Base-by-base conservation (phyloP, 2,329 filamentous ascomycete species). In the Periconia sp. region DNA sequence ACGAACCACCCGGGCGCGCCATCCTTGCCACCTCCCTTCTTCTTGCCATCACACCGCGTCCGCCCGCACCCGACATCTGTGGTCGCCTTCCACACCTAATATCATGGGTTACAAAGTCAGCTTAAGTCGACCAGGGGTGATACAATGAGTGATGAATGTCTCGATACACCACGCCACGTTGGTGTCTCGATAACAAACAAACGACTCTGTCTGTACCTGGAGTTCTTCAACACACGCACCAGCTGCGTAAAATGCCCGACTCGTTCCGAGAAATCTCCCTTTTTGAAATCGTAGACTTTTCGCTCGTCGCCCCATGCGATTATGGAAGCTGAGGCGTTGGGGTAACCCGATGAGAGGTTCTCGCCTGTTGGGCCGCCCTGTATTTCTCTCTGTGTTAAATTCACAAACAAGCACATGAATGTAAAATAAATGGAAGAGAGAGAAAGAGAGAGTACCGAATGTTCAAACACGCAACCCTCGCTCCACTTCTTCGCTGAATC, bases 331-430 rank as follows among this genome's bases (percentile, higher is more conserved):
- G 81, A 81, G 1, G 81, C 82, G 64, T 87, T 85, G 0, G 76
- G 57, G 67, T 85, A 91, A 3, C 88, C 88, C 5, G 85, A 78
- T 8, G 88, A 88, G 3, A 92, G 80, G 72, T 92, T 92, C 74
- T 92, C 89, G 63, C 89, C 89, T 57, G 85, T 86, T 0, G 86
- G 83, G 0, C 86, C 85, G 50, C 80, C 80, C 77, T 80, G 27
- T 33, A 15, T 31, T 46, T 33, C 45, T 43, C 9, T 27, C 14
- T 31, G n/a, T n/a, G n/a, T n/a, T n/a, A n/a, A n/a, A n/a, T n/a
- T n/a, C n/a, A n/a, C n/a, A n/a, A n/a, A n/a, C n/a, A n/a, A n/a
- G n/a, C n/a, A n/a, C n/a, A 45, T 17, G 47, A 18, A 35, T 6
- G n/a, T 17, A 42, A 17, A 18, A 50, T 45, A 48, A 27, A 27